These are phyloP conservation scores for Paramyrothecium roridum DNA, from an alignment of 2,329 filamentous ascomycete species.

Conservation along the genomic window DNA sequence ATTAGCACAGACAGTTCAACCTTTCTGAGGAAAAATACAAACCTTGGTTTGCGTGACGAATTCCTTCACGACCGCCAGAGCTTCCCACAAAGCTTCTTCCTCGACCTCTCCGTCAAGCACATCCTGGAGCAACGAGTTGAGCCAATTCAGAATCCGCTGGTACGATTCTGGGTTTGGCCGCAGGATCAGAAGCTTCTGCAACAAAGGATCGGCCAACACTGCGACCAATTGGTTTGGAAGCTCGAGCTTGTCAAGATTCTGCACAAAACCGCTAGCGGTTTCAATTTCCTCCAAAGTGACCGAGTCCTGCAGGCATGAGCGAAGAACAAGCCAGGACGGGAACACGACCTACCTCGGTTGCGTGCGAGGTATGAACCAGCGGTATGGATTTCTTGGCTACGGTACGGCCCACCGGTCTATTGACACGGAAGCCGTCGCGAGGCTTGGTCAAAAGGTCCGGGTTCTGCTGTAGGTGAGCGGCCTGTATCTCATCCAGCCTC, in stretches of 20 bases:
- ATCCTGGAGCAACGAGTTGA: constrained; percentile 54
- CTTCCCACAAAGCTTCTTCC: constrained; percentile 45
- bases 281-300: constrained; percentile 77
- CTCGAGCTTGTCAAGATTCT: constrained; percentile 73
- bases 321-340: not conserved
- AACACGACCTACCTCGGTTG: constrained; percentile 55
- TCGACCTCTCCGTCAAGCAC: constrained; percentile 49
- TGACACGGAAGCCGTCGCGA: constrained; percentile 59
- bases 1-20: constrained; percentile 3
- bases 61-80: constrained; percentile 52
- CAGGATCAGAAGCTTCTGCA: constrained; percentile 74
- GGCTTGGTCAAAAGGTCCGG: constrained; percentile 30
- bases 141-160: constrained; percentile 56
- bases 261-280: constrained; percentile 65
- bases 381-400: constrained; percentile 50
- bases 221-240: constrained; percentile 79
- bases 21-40: constrained; percentile 10
- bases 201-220: constrained; percentile 69
- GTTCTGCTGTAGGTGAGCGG: constrained; percentile 46
- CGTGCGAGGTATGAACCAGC: constrained; percentile 69
- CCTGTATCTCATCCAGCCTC: constrained; percentile 66
- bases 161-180: constrained; percentile 51
- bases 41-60: constrained; percentile 58
- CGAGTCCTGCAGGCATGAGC: constrained; percentile 42
- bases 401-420: constrained; percentile 36